Evolutionary conservation across 2,329 filamentous ascomycete genomes (phyloP), one percentile per base, ranked within the genome.

Genomic region (Thielaviopsis musarum): DNA sequence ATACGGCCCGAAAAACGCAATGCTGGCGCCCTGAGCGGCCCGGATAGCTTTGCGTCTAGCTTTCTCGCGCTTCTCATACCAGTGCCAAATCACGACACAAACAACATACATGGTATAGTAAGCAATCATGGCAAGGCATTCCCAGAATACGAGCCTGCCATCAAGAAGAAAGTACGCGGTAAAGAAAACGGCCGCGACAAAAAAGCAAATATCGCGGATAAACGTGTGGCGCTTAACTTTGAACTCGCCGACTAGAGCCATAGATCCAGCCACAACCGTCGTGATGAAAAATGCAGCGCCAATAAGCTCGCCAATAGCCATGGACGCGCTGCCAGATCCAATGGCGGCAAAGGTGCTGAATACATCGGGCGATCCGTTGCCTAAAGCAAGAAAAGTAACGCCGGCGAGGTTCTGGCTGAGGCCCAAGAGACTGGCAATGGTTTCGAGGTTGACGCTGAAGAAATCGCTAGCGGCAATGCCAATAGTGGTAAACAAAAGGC

Each of bases 261-360:
- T 98, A 59, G 90, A 95, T 17, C 93, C 93, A 5, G 91, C 90
- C 38, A 98, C 93, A 19, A 98, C 91, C 1, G 91, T 87, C 1
- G 91, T 94, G 70, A 98, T 98, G 73, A 98, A 98, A 63, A 88
- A 84, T 38, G 93, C 93, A 12, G 93, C 93, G 38, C 93, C 93
- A 58, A 98, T 89, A 56, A 98, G 77, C 73, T 98, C 93, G 53
- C 93, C 93, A 49, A 98, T 83, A 1, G 93, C 93, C 77, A 98
- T 81, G 73, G 91, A 94, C n/a, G 91, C 91, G 69, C 91, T 96
- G 68, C 97, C 89, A 24, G 91, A 95, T 67, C 84, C 85, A 89
- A 98, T 97, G 65, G 93, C 94, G 17, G 93, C 93, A 72, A 98
- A 97, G 1, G 93, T 98, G 64, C 91, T 96, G 71, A 98, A 98